Evolutionary conservation across 176 grass and related monocot genomes (phyloP).

Genomic region (Alloteropsis semialata): DNA sequence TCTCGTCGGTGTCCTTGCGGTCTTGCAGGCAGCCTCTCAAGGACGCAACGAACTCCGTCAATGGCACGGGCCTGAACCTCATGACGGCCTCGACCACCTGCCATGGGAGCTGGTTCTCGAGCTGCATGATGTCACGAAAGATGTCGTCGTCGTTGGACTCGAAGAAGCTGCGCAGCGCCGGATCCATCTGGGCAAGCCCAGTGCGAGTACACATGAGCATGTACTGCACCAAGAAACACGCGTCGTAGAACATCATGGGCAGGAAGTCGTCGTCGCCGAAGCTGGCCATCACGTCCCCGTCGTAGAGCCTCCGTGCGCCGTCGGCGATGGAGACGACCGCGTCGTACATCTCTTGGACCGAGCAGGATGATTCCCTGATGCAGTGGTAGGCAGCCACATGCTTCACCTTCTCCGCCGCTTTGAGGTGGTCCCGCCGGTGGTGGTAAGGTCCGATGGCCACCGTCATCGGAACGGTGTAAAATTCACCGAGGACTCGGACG

Average conservation of each 20-base stretch:
- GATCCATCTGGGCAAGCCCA: not conserved
- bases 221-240: too few species aligned
- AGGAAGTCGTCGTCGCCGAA: too few species aligned
- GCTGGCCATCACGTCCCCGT: too few species aligned
- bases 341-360: not conserved
- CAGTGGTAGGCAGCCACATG: slow-evolving; percentile 1
- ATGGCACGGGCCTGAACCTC: not conserved
- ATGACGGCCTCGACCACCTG: not conserved
- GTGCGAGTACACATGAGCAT: not conserved
- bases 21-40: not conserved
- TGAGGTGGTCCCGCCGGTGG: not conserved
- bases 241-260: too few species aligned
- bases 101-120: slow-evolving; percentile 2
- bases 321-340: not conserved
- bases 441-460: slow-evolving; percentile 8
- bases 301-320: too few species aligned
- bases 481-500: not conserved
- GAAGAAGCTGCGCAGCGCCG: not conserved
- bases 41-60: not conserved
- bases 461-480: not conserved
- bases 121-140: not conserved
- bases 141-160: not conserved
- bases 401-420: not conserved
- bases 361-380: not conserved
- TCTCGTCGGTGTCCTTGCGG: not conserved